A percentile compares a stretch with the other conserved stretches of the same genome.
Conservation (phyloP, 306 rosid species). For the Gynostemma pentaphyllum region DNA sequence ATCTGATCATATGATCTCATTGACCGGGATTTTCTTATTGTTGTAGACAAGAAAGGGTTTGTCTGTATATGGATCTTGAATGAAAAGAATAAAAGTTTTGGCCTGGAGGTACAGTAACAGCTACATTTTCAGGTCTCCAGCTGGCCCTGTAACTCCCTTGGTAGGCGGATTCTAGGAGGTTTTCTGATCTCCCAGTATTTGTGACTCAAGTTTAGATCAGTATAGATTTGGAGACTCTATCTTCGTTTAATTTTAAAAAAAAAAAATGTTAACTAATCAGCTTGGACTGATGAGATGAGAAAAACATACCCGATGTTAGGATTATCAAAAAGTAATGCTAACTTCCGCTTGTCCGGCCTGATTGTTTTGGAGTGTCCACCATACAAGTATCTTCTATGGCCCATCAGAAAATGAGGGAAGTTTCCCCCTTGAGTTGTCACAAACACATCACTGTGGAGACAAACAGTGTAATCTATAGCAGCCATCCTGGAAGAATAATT, state of each 20-base stretch:
- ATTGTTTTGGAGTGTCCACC: constrained; percentile 93
- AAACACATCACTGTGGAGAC: constrained; percentile 96
- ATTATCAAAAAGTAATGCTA: constrained; percentile 74
- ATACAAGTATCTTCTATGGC: constrained; percentile 91
- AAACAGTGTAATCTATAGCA: constrained; percentile 93
- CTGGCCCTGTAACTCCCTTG: background rate
- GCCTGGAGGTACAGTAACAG: background rate
- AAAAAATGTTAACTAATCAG: background rate
- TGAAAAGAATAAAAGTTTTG: background rate
- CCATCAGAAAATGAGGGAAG: constrained; percentile 93
- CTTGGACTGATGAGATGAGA: background rate
- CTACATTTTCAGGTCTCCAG: background rate
- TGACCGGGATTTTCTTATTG: background rate
- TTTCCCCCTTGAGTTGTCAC: constrained; percentile 99
- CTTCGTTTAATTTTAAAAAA: background rate
- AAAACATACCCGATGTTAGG: constrained; percentile 67
- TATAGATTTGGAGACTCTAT: background rate
- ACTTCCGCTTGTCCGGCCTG: constrained; percentile 93
- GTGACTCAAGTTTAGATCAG: background rate
- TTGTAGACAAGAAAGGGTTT: no score
- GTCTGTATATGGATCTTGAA: no score
- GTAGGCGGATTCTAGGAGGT: background rate
- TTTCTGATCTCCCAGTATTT: background rate
- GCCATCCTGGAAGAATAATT: constrained; percentile 99
- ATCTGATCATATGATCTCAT: background rate